Conservation (phyloP, 768 basidiomycete genomes). For the Neoboletus magnificus region DNA sequence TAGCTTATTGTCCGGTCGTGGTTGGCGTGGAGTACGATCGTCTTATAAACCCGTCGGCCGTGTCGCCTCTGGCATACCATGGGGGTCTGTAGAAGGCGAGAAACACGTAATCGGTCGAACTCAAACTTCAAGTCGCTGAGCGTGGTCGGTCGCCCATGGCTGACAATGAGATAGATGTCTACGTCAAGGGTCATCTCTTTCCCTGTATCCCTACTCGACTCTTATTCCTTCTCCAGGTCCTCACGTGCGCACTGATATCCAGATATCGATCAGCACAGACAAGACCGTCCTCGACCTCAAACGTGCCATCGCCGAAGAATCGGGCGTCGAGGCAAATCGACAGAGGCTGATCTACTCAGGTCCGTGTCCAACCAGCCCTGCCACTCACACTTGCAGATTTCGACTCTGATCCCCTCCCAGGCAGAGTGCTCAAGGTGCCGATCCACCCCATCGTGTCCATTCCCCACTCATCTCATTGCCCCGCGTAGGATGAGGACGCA, state of each 20-base stretch:
- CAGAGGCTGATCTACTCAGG: slow-evolving; percentile 94
- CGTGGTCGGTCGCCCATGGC: too few species aligned
- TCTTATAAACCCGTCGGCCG: not conserved
- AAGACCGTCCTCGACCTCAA: slow-evolving; percentile 92
- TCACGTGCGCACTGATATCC: slow-evolving; percentile 88
- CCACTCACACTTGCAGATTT: not conserved
- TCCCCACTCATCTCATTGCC: not conserved
- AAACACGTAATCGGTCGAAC: too few species aligned
- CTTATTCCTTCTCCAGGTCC: slow-evolving; percentile 50
- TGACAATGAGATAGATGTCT: slow-evolving; percentile 59
- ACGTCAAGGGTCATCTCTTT: slow-evolving; percentile 58
- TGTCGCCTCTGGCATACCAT: not conserved
- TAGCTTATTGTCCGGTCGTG: not conserved
- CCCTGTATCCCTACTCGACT: fast-evolving
- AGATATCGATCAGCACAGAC: slow-evolving; percentile 74
- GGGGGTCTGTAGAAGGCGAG: too few species aligned
- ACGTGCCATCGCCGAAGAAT: slow-evolving; percentile 79
- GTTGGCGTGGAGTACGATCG: not conserved
- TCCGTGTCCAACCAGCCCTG: slow-evolving; percentile 30
- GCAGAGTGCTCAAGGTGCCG: slow-evolving; percentile 69
- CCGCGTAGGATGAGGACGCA: slow-evolving; percentile 79
- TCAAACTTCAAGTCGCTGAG: too few species aligned
- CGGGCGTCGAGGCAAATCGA: slow-evolving; percentile 80
- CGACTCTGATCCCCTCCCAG: slow-evolving; percentile 30
- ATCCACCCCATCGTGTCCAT: not conserved